These are phyloP conservation scores for Agaricus blazei DNA, from an alignment of 768 basidiomycete species.

Conservation along the genomic window DNA sequence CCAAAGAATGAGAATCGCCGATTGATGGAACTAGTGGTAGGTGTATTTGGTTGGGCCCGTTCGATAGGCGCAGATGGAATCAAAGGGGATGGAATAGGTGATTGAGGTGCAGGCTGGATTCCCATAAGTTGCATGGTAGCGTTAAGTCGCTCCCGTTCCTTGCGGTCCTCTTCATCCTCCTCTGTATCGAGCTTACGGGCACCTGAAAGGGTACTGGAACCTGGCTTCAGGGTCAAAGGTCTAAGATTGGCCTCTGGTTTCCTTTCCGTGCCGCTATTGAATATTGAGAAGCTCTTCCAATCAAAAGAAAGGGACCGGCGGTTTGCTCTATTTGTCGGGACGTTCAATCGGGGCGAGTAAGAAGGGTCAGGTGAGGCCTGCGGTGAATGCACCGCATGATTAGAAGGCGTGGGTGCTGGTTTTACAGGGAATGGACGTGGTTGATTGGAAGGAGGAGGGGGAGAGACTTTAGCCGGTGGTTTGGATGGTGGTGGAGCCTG, in stretches of 20 bases:
- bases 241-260: conserved; percentile 58
- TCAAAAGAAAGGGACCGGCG: conserved; percentile 81
- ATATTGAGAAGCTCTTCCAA: conserved; percentile 76
- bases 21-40: conserved; percentile 26
- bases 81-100: conserved; percentile 28
- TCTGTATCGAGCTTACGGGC: conserved; percentile 79
- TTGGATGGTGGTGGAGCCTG: conserved; percentile 40
- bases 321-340: conserved; percentile 37
- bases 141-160: conserved; percentile 80
- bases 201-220: conserved; percentile 45
- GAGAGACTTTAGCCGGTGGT: conserved; percentile 19
- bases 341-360: background rate
- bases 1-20: conserved; percentile 73
- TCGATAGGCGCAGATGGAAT: conserved; percentile 21
- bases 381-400: conserved; percentile 21
- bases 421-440: conserved; percentile 50
- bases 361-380: conserved; percentile 14
- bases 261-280: conserved; percentile 51
- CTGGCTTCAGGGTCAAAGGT: conserved; percentile 70
- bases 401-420: conserved; percentile 29
- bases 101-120: conserved; percentile 58
- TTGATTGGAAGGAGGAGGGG: conserved; percentile 39
- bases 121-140: conserved; percentile 96
- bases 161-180: conserved; percentile 90
- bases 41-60: conserved; percentile 20